These are phyloP conservation scores for Alternaria ethzedia DNA, from an alignment of 2,329 filamentous ascomycete genomes.

Conservation along the genomic window DNA sequence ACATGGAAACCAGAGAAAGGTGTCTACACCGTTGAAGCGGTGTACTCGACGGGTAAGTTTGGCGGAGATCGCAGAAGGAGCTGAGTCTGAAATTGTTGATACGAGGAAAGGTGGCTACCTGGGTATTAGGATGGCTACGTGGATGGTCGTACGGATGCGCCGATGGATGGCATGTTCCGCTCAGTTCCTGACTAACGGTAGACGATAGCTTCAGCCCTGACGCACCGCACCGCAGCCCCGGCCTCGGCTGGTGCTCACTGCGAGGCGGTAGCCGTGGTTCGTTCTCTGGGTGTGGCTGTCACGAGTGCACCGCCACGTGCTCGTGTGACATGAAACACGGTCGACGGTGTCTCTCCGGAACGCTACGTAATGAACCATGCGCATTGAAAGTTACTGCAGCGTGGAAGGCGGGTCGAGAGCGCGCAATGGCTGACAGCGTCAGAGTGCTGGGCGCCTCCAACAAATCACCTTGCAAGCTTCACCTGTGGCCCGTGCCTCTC, in stretches of 20 bases:
- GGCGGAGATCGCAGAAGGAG: background rate
- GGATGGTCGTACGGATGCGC: background rate
- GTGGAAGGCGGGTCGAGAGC: background rate
- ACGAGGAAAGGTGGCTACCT: background rate
- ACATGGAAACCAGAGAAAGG: background rate
- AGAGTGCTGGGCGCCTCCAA: background rate
- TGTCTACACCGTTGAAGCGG: background rate
- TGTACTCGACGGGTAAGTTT: background rate
- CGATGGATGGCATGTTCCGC: background rate
- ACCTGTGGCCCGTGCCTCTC: slow-evolving; percentile 4
- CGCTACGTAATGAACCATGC: background rate
- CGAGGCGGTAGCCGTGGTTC: background rate
- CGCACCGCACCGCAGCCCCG: background rate
- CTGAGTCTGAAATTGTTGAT: background rate
- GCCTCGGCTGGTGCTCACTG: background rate
- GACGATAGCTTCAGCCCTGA: background rate
- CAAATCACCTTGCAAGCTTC: slow-evolving; percentile 9
- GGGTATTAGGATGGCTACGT: background rate
- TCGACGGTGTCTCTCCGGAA: background rate
- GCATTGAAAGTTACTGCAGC: background rate
- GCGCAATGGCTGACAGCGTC: slow-evolving; percentile 8
- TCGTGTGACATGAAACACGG: slow-evolving; percentile 5
- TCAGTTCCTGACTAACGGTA: slow-evolving; percentile 1
- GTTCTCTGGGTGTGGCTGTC: background rate
- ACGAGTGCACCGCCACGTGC: slow-evolving; percentile 12